Evolutionary conservation across 306 rosid species (phyloP).

Genomic region (Trichosanthes truncata): DNA sequence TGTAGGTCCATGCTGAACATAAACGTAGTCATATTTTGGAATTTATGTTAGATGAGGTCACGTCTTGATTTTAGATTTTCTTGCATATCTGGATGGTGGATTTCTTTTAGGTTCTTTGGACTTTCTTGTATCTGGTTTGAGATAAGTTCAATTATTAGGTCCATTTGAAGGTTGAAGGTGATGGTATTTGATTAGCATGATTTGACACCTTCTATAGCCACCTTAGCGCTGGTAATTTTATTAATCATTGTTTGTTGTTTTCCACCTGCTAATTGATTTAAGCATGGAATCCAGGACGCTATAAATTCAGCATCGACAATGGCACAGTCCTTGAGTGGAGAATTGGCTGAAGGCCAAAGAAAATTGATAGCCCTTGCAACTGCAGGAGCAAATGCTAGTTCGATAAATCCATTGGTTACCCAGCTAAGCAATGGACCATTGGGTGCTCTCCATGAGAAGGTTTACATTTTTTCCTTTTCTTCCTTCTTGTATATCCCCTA

Average conservation of each 20-base stretch:
- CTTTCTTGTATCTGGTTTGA: not conserved
- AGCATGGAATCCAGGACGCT: constrained; percentile 51
- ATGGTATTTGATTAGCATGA: not conserved
- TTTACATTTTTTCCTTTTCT: constrained; percentile 9
- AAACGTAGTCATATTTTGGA: not conserved
- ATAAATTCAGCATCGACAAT: constrained; percentile 72
- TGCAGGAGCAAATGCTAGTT: constrained; percentile 52
- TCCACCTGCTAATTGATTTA: not conserved
- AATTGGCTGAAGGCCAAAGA: constrained; percentile 79
- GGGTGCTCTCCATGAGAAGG: constrained; percentile 77
- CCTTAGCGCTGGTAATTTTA: not conserved
- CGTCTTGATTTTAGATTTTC: not conserved
- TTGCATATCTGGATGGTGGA: not conserved
- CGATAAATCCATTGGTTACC: constrained; percentile 55
- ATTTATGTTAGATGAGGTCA: not conserved
- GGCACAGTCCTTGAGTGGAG: constrained; percentile 74
- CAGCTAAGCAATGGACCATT: constrained; percentile 74
- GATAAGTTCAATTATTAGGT: not conserved
- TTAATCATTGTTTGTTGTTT: not conserved
- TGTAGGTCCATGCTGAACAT: not conserved
- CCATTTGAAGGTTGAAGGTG: not conserved
- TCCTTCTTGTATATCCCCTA: not conserved
- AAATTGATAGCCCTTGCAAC: constrained; percentile 75
- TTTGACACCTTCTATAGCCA: not conserved
- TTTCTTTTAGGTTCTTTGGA: not conserved